Percentiles rank a stretch among this genome's conserved stretches.
Evolutionary conservation across 2,329 filamentous ascomycete genomes (phyloP).

Genomic region (Cryphonectria parasitica): DNA sequence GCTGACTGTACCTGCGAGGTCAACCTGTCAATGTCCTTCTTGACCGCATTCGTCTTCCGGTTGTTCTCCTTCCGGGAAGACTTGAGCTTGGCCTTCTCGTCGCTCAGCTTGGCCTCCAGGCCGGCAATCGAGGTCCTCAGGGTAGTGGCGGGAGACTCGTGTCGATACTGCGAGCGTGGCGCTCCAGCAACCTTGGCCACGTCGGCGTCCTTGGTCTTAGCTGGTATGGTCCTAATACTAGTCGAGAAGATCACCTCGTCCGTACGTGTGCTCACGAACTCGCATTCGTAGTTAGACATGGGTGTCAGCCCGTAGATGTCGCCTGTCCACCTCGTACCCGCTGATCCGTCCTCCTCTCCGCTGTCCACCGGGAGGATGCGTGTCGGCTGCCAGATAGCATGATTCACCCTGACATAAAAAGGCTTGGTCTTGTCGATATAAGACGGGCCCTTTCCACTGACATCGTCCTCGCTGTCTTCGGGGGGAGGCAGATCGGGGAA

Average conservation of each 20-base stretch:
- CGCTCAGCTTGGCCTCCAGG: slow-evolving; percentile 70
- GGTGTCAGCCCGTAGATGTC: slow-evolving; percentile 72
- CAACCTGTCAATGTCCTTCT: slow-evolving; percentile 74
- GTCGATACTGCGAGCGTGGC: slow-evolving; percentile 65
- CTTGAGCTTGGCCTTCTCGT: slow-evolving; percentile 72
- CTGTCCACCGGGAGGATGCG: slow-evolving; percentile 62
- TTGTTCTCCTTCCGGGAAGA: slow-evolving; percentile 76
- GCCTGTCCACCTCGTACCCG: slow-evolving; percentile 67
- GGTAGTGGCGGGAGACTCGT: slow-evolving; percentile 77
- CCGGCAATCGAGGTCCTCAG: slow-evolving; percentile 76
- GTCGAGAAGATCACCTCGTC: slow-evolving; percentile 71
- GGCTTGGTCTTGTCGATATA: slow-evolving; percentile 72
- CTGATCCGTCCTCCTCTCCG: slow-evolving; percentile 40
- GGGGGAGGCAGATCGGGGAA: slow-evolving; percentile 43
- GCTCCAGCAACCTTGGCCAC: slow-evolving; percentile 42
- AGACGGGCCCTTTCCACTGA: slow-evolving; percentile 43
- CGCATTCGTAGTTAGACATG: slow-evolving; percentile 76
- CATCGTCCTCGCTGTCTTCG: slow-evolving; percentile 40
- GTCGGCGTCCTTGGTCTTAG: slow-evolving; percentile 48
- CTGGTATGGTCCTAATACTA: slow-evolving; percentile 68
- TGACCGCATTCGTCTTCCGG: slow-evolving; percentile 66
- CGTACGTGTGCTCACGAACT: slow-evolving; percentile 72
- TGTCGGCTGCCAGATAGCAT: slow-evolving; percentile 78
- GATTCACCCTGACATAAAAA: slow-evolving; percentile 79
- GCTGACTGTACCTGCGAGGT: slow-evolving; percentile 68